Percentiles rank a stretch among this genome's conserved stretches.
These are phyloP conservation scores for Sporothrix globosa DNA, from an alignment of 2,329 filamentous ascomycete genomes.

Conservation along the genomic window DNA sequence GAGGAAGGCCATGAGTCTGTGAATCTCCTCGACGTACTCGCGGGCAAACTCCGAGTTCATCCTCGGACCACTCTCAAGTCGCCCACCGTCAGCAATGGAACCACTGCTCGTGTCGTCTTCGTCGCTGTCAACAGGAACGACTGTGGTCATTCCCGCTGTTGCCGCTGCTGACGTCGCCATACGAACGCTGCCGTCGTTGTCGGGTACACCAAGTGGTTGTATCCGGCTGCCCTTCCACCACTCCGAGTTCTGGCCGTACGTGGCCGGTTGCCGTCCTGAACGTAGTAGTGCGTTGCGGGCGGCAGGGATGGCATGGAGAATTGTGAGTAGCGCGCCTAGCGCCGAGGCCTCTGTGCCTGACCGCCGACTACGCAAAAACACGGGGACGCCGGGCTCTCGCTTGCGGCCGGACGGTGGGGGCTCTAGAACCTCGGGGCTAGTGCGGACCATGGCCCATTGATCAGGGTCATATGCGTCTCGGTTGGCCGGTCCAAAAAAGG, in stretches of 20 bases:
- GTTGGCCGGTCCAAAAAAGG: conserved; percentile 63
- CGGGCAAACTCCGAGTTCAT: conserved; percentile 38
- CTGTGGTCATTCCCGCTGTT: background rate
- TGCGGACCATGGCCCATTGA: conserved; percentile 63
- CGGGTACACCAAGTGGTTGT: conserved; percentile 42
- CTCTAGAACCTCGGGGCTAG: conserved; percentile 44
- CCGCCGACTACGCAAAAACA: conserved; percentile 53
- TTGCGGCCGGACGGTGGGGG: conserved; percentile 51
- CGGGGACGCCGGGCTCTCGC: conserved; percentile 51
- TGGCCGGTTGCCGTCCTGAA: conserved; percentile 47
- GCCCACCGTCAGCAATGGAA: background rate
- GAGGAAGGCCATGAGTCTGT: conserved; percentile 66
- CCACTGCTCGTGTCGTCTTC: background rate
- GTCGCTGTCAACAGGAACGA: conserved; percentile 3
- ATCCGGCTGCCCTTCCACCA: conserved; percentile 63
- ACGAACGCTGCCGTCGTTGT: conserved; percentile 26
- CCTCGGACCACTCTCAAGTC: background rate
- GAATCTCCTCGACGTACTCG: conserved; percentile 58
- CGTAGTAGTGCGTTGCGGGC: conserved; percentile 59
- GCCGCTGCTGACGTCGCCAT: background rate
- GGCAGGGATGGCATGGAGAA: conserved; percentile 63
- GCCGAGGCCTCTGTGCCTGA: conserved; percentile 44
- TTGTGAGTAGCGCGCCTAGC: conserved; percentile 60
- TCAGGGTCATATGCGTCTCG: conserved; percentile 57
- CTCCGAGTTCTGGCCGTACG: conserved; percentile 59